Conservation (phyloP, 352 stramenopile species). For the Phytopythium mirpurense region DNA sequence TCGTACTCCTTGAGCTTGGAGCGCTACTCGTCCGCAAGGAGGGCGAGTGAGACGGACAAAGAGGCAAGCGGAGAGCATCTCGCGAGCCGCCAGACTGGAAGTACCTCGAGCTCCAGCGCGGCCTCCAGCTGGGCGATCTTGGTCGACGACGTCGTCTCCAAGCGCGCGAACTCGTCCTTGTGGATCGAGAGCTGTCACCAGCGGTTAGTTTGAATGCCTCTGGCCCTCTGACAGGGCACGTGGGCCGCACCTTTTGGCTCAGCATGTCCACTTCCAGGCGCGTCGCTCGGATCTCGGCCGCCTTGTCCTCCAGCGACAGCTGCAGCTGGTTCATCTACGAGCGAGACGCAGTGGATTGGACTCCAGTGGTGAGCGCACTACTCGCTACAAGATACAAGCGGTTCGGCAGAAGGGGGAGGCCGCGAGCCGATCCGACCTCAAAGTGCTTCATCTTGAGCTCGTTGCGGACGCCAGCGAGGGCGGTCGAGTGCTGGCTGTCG, state of each 20-base stretch:
- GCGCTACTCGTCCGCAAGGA: constrained; percentile 17
- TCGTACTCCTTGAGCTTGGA: constrained; percentile 71
- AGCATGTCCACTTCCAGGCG: constrained; percentile 63
- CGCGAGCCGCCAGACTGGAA: too few species aligned
- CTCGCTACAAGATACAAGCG: too few species aligned
- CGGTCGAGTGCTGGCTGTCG: constrained; percentile 47
- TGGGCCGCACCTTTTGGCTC: constrained; percentile 57
- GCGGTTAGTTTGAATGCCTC: not conserved
- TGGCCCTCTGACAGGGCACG: too few species aligned
- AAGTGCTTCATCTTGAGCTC: constrained; percentile 83
- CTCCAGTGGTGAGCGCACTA: too few species aligned
- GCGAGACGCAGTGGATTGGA: not conserved
- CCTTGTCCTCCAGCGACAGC: constrained; percentile 54
- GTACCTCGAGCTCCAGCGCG: constrained; percentile 42
- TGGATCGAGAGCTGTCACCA: constrained; percentile 42
- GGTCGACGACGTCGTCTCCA: constrained; percentile 64
- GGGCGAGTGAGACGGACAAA: too few species aligned
- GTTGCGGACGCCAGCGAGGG: constrained; percentile 40
- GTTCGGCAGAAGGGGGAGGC: too few species aligned
- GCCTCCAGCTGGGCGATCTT: constrained; percentile 53
- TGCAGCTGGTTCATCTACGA: constrained; percentile 59
- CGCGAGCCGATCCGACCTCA: too few species aligned
- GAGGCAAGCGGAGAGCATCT: not conserved
- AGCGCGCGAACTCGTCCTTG: constrained; percentile 60
- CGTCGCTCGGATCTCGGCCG: constrained; percentile 21